Conservation (phyloP, 768 basidiomycete genomes). For the Russula earlei region DNA sequence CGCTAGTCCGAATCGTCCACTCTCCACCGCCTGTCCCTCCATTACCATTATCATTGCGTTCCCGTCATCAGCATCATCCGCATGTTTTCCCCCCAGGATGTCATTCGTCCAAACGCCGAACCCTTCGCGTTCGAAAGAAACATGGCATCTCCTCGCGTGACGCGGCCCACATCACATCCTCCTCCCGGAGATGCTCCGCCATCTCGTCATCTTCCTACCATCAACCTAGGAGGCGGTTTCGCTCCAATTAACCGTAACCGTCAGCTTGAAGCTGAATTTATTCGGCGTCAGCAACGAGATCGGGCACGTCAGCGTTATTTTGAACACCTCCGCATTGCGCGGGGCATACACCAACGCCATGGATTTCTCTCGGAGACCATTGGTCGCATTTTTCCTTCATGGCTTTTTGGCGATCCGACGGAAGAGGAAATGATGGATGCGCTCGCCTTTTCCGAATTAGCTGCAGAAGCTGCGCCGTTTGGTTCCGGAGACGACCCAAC, state of each 20-base stretch:
- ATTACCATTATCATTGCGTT: constrained; percentile 33
- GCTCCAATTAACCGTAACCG: constrained; percentile 37
- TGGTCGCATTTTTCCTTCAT: constrained; percentile 14
- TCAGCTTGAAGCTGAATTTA: constrained; percentile 15
- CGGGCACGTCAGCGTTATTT: constrained; percentile 11
- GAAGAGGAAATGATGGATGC: constrained; percentile 19
- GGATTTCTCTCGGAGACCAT: constrained; percentile 15
- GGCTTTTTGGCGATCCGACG: constrained; percentile 16
- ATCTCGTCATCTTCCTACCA: constrained; percentile 47
- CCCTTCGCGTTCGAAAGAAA: constrained; percentile 45
- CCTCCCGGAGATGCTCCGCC: constrained; percentile 34
- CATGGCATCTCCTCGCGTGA: constrained; percentile 21
- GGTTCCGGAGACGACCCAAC: background rate
- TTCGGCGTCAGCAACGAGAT: constrained; percentile 11
- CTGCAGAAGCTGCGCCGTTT: background rate
- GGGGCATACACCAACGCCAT: constrained; percentile 11
- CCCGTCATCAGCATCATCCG: constrained; percentile 23
- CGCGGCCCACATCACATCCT: constrained; percentile 24
- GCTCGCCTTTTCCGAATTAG: constrained; percentile 15
- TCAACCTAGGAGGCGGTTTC: constrained; percentile 60
- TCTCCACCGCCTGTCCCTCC: constrained; percentile 52
- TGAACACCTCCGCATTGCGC: constrained; percentile 7
- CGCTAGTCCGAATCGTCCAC: constrained; percentile 9
- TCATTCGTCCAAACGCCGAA: constrained; percentile 40
- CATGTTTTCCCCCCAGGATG: constrained; percentile 27